These are phyloP conservation scores for Xylaria longipes DNA, from an alignment of 495 filamentous ascomycete species.

Conservation along the genomic window DNA sequence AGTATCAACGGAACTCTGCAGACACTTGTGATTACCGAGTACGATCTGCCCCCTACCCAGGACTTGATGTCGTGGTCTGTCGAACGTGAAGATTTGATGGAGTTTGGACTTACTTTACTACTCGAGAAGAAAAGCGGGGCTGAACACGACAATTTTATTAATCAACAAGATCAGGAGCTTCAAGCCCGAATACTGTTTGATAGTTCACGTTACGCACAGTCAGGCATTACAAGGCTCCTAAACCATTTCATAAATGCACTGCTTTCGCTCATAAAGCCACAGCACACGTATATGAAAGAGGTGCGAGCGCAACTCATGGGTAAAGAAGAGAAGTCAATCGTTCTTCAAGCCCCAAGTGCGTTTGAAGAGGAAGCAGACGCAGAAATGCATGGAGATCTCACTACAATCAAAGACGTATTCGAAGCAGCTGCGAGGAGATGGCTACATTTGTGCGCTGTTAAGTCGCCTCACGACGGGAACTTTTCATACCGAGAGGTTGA, in stretches of 20 bases:
- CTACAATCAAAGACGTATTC: neutral
- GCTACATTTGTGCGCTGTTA: neutral
- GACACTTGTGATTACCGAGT: neutral
- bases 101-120: neutral
- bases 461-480: neutral
- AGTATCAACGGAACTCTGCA: neutral
- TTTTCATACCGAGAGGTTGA: neutral
- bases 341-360: neutral
- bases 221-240: neutral
- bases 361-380: neutral
- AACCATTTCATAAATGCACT: neutral
- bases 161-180: neutral
- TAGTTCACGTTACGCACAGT: neutral
- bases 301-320: neutral
- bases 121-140: neutral
- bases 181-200: neutral
- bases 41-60: neutral
- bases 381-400: neutral
- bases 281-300: neutral
- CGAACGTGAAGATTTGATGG: constrained; percentile 1
- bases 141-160: neutral
- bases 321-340: neutral
- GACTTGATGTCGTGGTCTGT: neutral
- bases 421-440: neutral
- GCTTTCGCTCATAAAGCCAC: neutral